Evolutionary conservation across 805 yeast species (phyloP).

Genomic region (Candida ficus): DNA sequence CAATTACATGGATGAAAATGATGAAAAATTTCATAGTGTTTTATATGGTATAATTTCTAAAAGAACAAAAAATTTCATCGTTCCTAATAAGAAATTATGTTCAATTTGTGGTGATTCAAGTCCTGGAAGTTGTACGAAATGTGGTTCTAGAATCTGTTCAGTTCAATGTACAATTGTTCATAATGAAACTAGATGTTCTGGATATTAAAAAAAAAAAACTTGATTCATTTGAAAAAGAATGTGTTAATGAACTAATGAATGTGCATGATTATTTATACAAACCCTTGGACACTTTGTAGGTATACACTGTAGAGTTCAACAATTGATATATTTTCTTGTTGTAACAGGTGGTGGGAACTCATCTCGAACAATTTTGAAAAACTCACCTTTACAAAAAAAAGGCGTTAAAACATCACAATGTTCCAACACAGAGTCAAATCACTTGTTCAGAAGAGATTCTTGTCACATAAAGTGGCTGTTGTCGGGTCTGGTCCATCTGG

Average conservation of each 20-base stretch:
- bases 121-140: slow-evolving; percentile 35
- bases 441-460: too few relatives aligned
- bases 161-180: slow-evolving; percentile 37
- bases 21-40: slow-evolving; percentile 31
- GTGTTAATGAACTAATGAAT: too few relatives aligned
- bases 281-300: too few relatives aligned
- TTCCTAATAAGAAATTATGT: slow-evolving; percentile 36
- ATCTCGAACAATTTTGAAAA: too few relatives aligned
- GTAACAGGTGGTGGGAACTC: too few relatives aligned
- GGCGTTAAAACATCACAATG: too few relatives aligned
- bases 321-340: too few relatives aligned
- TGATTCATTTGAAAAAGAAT: neutral
- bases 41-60: slow-evolving; percentile 26
- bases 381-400: too few relatives aligned
- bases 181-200: slow-evolving; percentile 37
- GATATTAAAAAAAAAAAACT: neutral
- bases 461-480: slow-evolving; percentile 33
- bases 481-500: slow-evolving; percentile 98
- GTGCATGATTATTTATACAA: too few relatives aligned
- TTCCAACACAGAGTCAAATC: neutral
- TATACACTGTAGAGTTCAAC: too few relatives aligned
- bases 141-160: slow-evolving; percentile 37
- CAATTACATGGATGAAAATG: slow-evolving; percentile 36
- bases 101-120: slow-evolving; percentile 42
- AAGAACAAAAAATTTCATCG: slow-evolving; percentile 27